These are phyloP conservation scores for Endothia cerciana DNA, from an alignment of 2,329 filamentous ascomycete genomes.

Conservation along the genomic window DNA sequence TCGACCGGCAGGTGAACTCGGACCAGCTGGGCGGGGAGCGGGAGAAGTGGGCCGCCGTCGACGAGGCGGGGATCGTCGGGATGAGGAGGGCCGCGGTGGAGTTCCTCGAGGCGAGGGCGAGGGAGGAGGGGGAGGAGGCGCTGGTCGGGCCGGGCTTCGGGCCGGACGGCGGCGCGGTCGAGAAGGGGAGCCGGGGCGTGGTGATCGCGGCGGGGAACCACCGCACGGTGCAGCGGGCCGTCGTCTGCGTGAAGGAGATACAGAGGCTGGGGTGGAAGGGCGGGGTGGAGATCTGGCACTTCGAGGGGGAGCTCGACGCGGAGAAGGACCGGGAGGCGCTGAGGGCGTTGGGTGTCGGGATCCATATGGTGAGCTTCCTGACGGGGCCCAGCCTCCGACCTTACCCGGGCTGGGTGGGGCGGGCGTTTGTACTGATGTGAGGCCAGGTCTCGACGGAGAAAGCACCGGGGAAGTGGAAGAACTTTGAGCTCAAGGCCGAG, in stretches of 20 bases:
- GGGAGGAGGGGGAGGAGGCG: conserved; percentile 10
- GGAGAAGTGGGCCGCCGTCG: conserved; percentile 19
- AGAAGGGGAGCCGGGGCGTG: conserved; percentile 20
- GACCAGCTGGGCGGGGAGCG: conserved; percentile 26
- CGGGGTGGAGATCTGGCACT: conserved; percentile 27
- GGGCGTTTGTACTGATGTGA: not conserved
- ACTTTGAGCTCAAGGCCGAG: conserved; percentile 29
- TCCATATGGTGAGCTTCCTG: conserved; percentile 20
- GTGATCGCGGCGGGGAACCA: conserved; percentile 27
- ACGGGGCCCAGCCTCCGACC: not conserved
- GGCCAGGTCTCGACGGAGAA: conserved; percentile 26
- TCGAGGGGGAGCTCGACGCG: conserved; percentile 26
- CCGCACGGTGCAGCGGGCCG: conserved; percentile 22
- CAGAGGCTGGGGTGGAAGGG: conserved; percentile 25
- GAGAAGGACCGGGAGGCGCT: conserved; percentile 17
- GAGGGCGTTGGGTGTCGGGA: conserved; percentile 18
- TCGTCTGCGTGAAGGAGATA: conserved; percentile 22
- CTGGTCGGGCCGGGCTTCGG: conserved; percentile 23
- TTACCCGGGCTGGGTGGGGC: not conserved
- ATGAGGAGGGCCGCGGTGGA: conserved; percentile 22
- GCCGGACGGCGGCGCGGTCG: conserved; percentile 8
- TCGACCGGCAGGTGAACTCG: conserved; percentile 24
- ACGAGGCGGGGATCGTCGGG: conserved; percentile 3
- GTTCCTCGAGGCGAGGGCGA: conserved; percentile 19
- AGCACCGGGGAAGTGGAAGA: conserved; percentile 27